phyloP scores from a whole-genome alignment of 116 monocot species.

The Papilionanthe hybrid region DNA sequence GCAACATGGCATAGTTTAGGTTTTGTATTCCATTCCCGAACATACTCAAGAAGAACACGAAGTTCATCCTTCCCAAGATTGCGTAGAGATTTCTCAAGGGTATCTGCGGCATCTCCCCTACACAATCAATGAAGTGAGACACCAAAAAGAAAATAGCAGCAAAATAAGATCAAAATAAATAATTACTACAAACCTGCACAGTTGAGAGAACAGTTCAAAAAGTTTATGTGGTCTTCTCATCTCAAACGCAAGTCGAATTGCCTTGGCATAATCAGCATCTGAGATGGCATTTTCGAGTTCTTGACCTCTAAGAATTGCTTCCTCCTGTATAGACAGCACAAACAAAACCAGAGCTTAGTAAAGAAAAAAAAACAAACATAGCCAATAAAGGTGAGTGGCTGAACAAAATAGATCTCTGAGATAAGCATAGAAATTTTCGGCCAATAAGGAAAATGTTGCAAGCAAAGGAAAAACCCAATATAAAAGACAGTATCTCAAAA shows the following conservation, averaged over 20 bases:
- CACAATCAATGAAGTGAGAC: constrained; percentile 9
- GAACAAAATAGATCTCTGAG: background rate
- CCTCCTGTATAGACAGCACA: constrained; percentile 43
- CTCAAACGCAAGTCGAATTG: constrained; percentile 90
- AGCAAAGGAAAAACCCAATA: background rate
- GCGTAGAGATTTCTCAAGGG: constrained; percentile 46
- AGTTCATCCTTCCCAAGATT: constrained; percentile 74
- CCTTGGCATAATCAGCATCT: constrained; percentile 74
- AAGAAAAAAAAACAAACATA: background rate
- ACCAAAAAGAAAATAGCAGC: background rate
- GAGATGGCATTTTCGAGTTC: constrained; percentile 86
- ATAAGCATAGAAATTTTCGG: background rate
- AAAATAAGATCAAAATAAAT: background rate
- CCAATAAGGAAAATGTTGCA: background rate
- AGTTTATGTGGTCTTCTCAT: constrained; percentile 86
- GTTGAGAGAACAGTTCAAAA: constrained; percentile 59
- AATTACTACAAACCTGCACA: constrained; percentile 46
- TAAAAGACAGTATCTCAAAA: background rate
- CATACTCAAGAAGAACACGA: constrained; percentile 72
- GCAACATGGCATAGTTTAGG: constrained; percentile 88
- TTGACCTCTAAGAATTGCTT: constrained; percentile 69
- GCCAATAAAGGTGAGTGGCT: background rate
- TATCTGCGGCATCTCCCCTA: constrained; percentile 45
- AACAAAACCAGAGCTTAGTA: background rate
- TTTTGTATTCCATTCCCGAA: constrained; percentile 97